Evolutionary conservation across 768 basidiomycete species (phyloP).

Genomic region (Macrolepiota dolichaula): DNA sequence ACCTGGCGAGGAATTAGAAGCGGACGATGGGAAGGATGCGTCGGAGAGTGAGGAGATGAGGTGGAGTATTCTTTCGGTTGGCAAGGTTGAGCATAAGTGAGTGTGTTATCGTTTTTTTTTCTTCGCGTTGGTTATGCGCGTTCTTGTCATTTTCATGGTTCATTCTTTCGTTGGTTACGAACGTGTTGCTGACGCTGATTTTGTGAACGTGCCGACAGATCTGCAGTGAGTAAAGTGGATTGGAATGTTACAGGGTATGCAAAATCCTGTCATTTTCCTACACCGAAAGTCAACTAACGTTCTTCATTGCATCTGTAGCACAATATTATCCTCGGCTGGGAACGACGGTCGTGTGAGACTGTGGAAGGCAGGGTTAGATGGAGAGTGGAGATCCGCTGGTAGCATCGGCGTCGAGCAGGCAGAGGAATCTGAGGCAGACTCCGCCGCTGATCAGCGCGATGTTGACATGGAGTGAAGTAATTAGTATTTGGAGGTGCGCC

Average conservation of each 20-base stretch:
- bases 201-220: conserved; percentile 33
- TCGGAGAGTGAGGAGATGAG: conserved; percentile 41
- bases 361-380: conserved; percentile 84
- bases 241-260: conserved; percentile 88
- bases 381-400: conserved; percentile 81
- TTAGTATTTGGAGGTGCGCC: not conserved
- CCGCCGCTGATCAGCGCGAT: conserved; percentile 30
- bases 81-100: conserved; percentile 84
- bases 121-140: not conserved
- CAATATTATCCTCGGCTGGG: conserved; percentile 78
- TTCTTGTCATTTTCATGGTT: not conserved
- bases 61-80: conserved; percentile 78
- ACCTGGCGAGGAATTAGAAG: conserved; percentile 48
- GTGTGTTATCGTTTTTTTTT: conserved; percentile 16
- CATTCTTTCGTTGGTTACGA: not conserved
- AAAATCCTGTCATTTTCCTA: not conserved
- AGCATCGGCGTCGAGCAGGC: conserved; percentile 79
- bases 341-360: conserved; percentile 80
- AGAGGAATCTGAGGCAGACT: conserved; percentile 33
- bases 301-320: conserved; percentile 38
- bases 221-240: conserved; percentile 80
- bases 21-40: conserved; percentile 31
- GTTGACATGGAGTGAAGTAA: conserved; percentile 36
- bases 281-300: not conserved
- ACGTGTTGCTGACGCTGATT: not conserved